Base-by-base conservation (phyloP, 2,329 filamentous ascomycete species). In the Fusarium sp. region DNA sequence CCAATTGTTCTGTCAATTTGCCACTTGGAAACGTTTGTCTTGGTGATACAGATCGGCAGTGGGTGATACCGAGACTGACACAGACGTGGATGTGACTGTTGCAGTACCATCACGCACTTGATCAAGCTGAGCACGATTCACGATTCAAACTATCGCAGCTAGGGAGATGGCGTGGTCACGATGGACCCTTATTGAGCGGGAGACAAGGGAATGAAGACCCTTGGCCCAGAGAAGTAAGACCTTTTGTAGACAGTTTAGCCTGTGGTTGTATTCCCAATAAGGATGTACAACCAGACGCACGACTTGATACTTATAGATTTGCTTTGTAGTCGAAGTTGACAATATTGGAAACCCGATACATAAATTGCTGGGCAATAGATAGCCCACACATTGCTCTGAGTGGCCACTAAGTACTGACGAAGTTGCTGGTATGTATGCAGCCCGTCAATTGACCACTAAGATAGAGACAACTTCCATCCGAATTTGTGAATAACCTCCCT, bases 401-500 rank as follows among this genome's bases (percentile, higher is more conserved):
- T 16, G 13, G 15, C 16, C 16, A 10, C 18, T 20, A 23, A 23
- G 23, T 23, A 23, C 6, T 23, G 23, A 23, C 23, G 6, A 23
- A 23, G 23, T 23, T 23, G 23, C 23, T 23, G 23, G 23, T 6
- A 23, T 23, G 20, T 20, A 20, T 20, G 20, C 23, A 23, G 23
- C 23, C 23, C 23, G 23, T 23, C 23, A 23, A 23, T 23, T 23
- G 23, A 23, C 23, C 23, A 23, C 23, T 6, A 38, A 9, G 36
- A 38, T 52, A 64, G 23, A 12, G 61, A 60, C 36, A 73, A 40
- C 23, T 73, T 74, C 71, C 71, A 73, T 9, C 71, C 71, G 58
- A 73, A 73, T 12, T 70, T 73, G 50, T 72, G 65, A 26, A 73
- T 68, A 12, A 74, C 52, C 16, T 70, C 65, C 18, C 65, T 70